Base-by-base conservation (phyloP, 208 protist species). In the Crithidia thermophila region DNA sequence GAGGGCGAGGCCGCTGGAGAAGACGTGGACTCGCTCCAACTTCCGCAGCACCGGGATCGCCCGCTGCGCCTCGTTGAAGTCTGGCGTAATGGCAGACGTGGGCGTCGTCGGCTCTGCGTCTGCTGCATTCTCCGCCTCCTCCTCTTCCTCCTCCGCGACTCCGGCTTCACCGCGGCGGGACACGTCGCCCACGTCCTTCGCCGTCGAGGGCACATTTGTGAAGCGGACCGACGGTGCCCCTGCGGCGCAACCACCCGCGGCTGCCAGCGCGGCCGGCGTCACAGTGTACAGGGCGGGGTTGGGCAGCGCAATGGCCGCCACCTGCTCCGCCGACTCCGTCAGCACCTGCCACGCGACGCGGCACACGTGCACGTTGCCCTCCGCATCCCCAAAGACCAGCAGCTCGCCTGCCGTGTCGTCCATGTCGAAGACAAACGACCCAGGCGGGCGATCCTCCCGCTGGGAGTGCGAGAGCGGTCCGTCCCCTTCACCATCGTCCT, bases 281-380 rank as follows among this genome's bases (percentile, higher is more conserved):
- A 21, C 21, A 14, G 46, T 60, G 53, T 82, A 80, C 30, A 79
- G 40, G 2, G 68, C 61, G 3, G 80, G 72, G 33, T 89, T 89
- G 8, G 57, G 50, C 57, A 85, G 46, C n/a, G 51, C 45, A 33
- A 90, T 51, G 27, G 73, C 74, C 20, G 30, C 50, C 25, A 40
- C 46, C 66, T 90, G 77, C 49, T 78, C 66, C 14, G 47, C 56
- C 40, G 11, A 40, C 28, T 23, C 52, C n/a, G 28, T 40, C 61
- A 79, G 59, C 57, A 55, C 49, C 43, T 63, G 53, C 59, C 88
- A 78, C 14, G 25, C 18, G 47, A 91, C 53, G 43, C 61, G 67
- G 49, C 89, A 94, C 6, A 94, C 78, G 56, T 94, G 86, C 46
- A 92, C 76, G 43, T 90, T 88, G 21, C 86, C 86, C 33, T 60